phyloP scores from a whole-genome alignment of 2,329 filamentous ascomycete genomes.

The Colletotrichum lini region DNA sequence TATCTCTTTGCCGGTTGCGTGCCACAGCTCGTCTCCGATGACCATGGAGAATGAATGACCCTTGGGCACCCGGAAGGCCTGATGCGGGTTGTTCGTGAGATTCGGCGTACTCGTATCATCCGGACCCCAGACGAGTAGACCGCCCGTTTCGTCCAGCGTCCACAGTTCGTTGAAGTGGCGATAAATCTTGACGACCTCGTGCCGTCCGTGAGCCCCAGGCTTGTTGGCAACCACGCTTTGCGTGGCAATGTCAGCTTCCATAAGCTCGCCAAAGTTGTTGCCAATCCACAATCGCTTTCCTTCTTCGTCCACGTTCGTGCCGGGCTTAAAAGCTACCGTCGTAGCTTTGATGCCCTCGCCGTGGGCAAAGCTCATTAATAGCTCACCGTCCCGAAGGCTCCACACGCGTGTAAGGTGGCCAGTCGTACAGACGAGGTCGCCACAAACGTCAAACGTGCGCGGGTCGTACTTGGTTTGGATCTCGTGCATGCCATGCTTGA shows the following conservation, averaged over 20 bases:
- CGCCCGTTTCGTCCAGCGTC: slow-evolving; percentile 92
- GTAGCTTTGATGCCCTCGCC: slow-evolving; percentile 88
- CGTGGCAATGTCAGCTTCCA: slow-evolving; percentile 86
- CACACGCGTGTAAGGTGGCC: slow-evolving; percentile 91
- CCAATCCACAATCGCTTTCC: slow-evolving; percentile 90
- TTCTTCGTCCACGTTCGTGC: slow-evolving; percentile 82
- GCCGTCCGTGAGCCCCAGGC: slow-evolving; percentile 79
- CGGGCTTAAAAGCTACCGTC: slow-evolving; percentile 88
- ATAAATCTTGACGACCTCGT: slow-evolving; percentile 87
- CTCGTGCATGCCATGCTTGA: slow-evolving; percentile 79
- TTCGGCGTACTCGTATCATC: slow-evolving; percentile 80
- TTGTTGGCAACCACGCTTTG: slow-evolving; percentile 80
- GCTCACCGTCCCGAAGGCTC: slow-evolving; percentile 86
- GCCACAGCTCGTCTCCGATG: slow-evolving; percentile 88
- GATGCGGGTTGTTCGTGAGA: slow-evolving; percentile 77
- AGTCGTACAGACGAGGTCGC: slow-evolving; percentile 87
- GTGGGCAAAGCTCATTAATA: slow-evolving; percentile 84
- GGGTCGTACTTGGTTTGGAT: slow-evolving; percentile 91
- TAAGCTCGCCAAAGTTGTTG: slow-evolving; percentile 87
- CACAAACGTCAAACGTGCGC: slow-evolving; percentile 88
- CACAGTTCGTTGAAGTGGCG: slow-evolving; percentile 91
- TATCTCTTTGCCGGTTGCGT: slow-evolving; percentile 89
- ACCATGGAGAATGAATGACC: slow-evolving; percentile 92
- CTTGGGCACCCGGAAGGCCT: slow-evolving; percentile 82
- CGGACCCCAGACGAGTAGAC: slow-evolving; percentile 88